These are phyloP conservation scores for Nothophytophthora sp. DNA, from an alignment of 352 stramenopile genomes.

Conservation along the genomic window DNA sequence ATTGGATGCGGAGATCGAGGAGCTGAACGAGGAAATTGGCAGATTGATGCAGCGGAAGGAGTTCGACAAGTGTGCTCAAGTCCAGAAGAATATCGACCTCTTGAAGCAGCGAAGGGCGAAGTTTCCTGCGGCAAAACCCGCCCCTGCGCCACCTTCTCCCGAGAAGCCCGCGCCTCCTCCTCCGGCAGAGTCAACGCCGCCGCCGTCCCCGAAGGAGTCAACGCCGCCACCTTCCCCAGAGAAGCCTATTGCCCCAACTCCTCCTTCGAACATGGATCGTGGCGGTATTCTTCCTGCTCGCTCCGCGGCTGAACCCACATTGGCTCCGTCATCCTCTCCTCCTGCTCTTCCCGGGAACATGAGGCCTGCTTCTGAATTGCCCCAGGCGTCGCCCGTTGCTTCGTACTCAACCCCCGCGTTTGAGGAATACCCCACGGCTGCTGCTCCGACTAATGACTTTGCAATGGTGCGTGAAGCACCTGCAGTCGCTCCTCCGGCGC, in stretches of 20 bases:
- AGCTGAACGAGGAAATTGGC: slow-evolving; percentile 68
- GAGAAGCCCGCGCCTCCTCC: slow-evolving; percentile 30
- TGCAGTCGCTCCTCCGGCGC: not conserved
- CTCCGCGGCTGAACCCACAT: slow-evolving; percentile 9
- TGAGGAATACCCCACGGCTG: slow-evolving; percentile 12
- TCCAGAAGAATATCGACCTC: slow-evolving; percentile 84
- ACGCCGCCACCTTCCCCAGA: slow-evolving; percentile 4
- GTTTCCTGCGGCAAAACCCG: slow-evolving; percentile 40
- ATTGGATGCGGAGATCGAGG: slow-evolving; percentile 76
- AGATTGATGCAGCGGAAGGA: slow-evolving; percentile 78
- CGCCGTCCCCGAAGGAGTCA: slow-evolving; percentile 26
- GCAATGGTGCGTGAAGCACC: slow-evolving; percentile 8
- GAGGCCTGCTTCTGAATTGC: slow-evolving; percentile 4
- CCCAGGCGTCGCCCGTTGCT: slow-evolving; percentile 12
- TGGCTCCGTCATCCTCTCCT: slow-evolving; percentile 48
- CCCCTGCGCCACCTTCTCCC: slow-evolving; percentile 22
- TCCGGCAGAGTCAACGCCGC: slow-evolving; percentile 22
- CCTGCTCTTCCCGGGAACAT: slow-evolving; percentile 45
- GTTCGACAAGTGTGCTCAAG: slow-evolving; percentile 85
- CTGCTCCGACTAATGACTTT: slow-evolving; percentile 15
- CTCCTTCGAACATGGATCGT: slow-evolving; percentile 36
- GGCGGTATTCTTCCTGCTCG: slow-evolving; percentile 17
- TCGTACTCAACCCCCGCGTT: slow-evolving; percentile 11
- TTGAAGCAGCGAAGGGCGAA: slow-evolving; percentile 72
- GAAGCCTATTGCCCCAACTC: slow-evolving; percentile 19